phyloP scores from a whole-genome alignment of 2,329 filamentous ascomycete genomes.

The Aureobasidium vineae region DNA sequence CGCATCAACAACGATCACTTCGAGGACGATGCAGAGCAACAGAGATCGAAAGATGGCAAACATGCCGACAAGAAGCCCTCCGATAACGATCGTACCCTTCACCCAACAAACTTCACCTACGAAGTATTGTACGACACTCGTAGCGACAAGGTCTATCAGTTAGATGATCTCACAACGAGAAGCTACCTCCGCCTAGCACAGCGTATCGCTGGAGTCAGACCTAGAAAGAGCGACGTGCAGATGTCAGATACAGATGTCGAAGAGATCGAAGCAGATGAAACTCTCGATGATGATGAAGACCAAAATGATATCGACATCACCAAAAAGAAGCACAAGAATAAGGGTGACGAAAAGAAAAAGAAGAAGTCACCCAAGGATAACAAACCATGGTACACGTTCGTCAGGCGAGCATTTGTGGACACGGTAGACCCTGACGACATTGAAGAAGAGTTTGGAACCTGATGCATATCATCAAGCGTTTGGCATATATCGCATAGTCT shows the following conservation, averaged over 20 bases:
- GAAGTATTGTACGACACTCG: conserved; percentile 85
- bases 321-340: conserved; percentile 39
- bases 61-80: conserved; percentile 58
- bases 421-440: conserved; percentile 67
- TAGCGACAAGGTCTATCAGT: conserved; percentile 68
- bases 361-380: conserved; percentile 56
- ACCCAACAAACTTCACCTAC: conserved; percentile 66
- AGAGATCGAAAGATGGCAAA: conserved; percentile 63
- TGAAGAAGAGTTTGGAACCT: conserved; percentile 41
- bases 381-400: conserved; percentile 74
- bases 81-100: conserved; percentile 51
- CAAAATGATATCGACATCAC: conserved; percentile 35
- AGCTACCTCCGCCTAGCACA: conserved; percentile 78
- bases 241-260: conserved; percentile 26
- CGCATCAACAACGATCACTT: conserved; percentile 72
- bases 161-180: conserved; percentile 80
- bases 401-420: conserved; percentile 75
- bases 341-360: conserved; percentile 45
- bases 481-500: neutral
- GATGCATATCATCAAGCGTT: conserved; percentile 8
- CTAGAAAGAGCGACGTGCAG: conserved; percentile 33
- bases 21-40: conserved; percentile 33
- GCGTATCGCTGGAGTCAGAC: conserved; percentile 63
- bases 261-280: conserved; percentile 33
- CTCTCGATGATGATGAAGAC: conserved; percentile 35